Conservation (phyloP, 768 basidiomycete genomes). For the Steccherinum ochraceum region DNA sequence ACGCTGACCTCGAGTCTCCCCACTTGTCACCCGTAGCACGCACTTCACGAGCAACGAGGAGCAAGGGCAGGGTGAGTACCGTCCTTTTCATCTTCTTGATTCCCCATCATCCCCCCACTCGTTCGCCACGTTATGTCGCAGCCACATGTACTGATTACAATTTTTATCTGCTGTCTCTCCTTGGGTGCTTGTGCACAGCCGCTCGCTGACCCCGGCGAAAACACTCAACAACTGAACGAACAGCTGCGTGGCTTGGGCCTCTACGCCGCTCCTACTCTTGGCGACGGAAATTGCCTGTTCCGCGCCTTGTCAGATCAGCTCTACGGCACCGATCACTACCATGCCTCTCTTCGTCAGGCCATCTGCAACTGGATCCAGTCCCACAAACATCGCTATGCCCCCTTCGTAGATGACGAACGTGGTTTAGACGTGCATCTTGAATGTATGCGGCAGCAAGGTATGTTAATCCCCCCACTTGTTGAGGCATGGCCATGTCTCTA, state of each 20-base stretch:
- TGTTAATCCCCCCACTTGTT: slow-evolving; percentile 21
- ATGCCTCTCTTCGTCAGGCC: slow-evolving; percentile 61
- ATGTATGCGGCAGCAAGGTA: slow-evolving; percentile 77
- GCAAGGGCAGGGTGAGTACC: slow-evolving; percentile 45
- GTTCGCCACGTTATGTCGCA: not conserved
- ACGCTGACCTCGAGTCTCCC: slow-evolving; percentile 16
- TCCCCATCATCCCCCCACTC: not conserved
- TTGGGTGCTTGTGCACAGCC: slow-evolving; percentile 29
- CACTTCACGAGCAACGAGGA: slow-evolving; percentile 46
- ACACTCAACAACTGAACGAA: slow-evolving; percentile 56
- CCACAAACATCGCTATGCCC: slow-evolving; percentile 69
- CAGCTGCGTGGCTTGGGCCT: slow-evolving; percentile 77
- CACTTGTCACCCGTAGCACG: slow-evolving; percentile 35
- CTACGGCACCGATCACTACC: slow-evolving; percentile 65
- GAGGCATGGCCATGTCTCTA: slow-evolving; percentile 2
- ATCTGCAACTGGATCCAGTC: slow-evolving; percentile 79
- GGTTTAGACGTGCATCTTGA: slow-evolving; percentile 64
- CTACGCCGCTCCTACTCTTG: slow-evolving; percentile 81
- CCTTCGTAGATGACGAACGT: slow-evolving; percentile 85
- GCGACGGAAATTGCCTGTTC: slow-evolving; percentile 93
- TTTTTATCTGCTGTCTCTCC: slow-evolving; percentile 2
- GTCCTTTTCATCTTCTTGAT: not conserved
- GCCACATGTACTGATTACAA: slow-evolving; percentile 5
- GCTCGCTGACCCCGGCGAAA: slow-evolving; percentile 54
- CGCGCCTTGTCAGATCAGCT: slow-evolving; percentile 86